Base-by-base conservation (phyloP, 2,329 filamentous ascomycete species). In the Botrytis galanthina region DNA sequence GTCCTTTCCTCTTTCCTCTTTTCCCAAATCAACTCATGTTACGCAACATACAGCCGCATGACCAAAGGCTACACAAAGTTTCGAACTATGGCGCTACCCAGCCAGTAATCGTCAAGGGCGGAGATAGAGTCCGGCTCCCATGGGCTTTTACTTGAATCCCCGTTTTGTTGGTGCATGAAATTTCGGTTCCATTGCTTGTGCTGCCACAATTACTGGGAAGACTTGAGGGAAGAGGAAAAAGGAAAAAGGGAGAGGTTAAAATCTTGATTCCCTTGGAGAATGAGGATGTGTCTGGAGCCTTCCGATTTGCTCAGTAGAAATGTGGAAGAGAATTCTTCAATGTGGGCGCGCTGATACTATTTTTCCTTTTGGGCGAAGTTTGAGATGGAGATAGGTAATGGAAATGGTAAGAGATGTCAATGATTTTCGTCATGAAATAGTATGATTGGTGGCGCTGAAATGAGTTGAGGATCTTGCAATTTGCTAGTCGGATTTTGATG, bases 31-130 rank as follows among this genome's bases (percentile, higher is more conserved):
- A 37, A 66, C 62, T 26, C 57, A 68, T 32, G 62, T 72, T 35
- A 68, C 63, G 51, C 70, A 57, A 7, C 48, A 59, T 68, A 9
- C 51, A 68, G 70, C 70, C 63, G 62, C 70, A 66, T 72, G 63
- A 72, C 62, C 62, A 46, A 22, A 46, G 70, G 70, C 62, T 59
- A 42, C 66, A 69, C 66, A 69, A 26, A 69, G 37, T 59, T 57
- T 69, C 32, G 48, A 69, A 57, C 69, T 10, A 62, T 35, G 42
- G 32, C 46, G 57, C 42, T 42, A 8, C 18, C 22, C n/a, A 39
- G 57, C 32, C 69, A 71, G 42, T 39, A 35, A 71, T 60, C 61
- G 39, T 35, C 61, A 48, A 35, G n/a, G 22, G 32, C 70, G 60
- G 60, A 71, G 70, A 10, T 64, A 42, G 37, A 69, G n/a, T 57